Conservation (phyloP, 2,329 filamentous ascomycete species). For the Neospermospora avenae region DNA sequence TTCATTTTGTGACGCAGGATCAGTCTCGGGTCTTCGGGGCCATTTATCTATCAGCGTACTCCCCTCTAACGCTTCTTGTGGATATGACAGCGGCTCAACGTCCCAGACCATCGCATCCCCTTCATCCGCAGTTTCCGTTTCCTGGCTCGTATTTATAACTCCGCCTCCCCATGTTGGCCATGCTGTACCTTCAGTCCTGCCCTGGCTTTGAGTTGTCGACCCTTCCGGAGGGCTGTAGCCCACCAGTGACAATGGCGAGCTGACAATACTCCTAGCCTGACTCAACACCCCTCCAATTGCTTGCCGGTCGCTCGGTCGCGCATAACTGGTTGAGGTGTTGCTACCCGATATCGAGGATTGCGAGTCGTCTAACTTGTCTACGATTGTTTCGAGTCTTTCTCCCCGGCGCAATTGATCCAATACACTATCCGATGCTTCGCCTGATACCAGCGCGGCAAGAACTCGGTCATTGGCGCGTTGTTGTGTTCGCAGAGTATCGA, state of each 20-base stretch:
- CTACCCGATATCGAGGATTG: slow-evolving; percentile 29
- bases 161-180: slow-evolving; percentile 16
- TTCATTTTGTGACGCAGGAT: slow-evolving; percentile 14
- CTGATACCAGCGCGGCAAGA: slow-evolving; percentile 46
- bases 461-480: slow-evolving; percentile 55
- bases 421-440: slow-evolving; percentile 43
- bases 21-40: slow-evolving; percentile 13
- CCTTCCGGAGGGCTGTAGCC: slow-evolving; percentile 47
- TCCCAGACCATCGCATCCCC: slow-evolving; percentile 34
- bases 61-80: slow-evolving; percentile 39
- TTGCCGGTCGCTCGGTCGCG: slow-evolving; percentile 38
- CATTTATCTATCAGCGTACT: slow-evolving; percentile 43
- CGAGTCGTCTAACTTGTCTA: slow-evolving; percentile 48
- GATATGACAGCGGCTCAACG: slow-evolving; percentile 31
- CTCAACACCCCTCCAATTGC: slow-evolving; percentile 26
- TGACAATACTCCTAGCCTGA: slow-evolving; percentile 42
- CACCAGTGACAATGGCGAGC: slow-evolving; percentile 42
- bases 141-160: background rate
- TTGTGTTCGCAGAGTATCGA: slow-evolving; percentile 53
- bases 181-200: slow-evolving; percentile 15
- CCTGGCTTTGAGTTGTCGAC: slow-evolving; percentile 9
- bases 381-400: slow-evolving; percentile 52
- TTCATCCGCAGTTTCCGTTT: background rate
- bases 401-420: slow-evolving; percentile 51
- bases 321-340: slow-evolving; percentile 30